Evolutionary conservation across 179 eudicot genomes (phyloP), one percentile per base, ranked within the genome.

Genomic region (Beta lomatogona): DNA sequence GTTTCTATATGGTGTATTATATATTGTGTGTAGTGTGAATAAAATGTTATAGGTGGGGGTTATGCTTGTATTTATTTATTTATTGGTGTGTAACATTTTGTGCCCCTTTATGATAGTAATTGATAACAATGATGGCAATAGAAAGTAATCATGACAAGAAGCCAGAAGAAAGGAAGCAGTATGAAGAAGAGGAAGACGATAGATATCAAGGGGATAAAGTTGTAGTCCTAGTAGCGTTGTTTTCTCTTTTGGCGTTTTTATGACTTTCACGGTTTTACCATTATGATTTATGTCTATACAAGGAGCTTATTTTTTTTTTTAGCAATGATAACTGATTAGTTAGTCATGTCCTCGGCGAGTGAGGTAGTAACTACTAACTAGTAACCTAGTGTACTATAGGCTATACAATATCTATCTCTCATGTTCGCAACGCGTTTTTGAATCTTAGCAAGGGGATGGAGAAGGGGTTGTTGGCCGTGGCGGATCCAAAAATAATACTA

Each of bases 41-140:
- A 66, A 64, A 9, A 28, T 61, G 66, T 61, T 14, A 22, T 44
- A 44, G 22, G 5, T 45, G 18, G 6, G 50, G 45, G 21, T 76
- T 21, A 4, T 65, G n/a, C 9, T 14, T 21, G 13, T 61, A 41
- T 13, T 36, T 77, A 10, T 66, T 14, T 52, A 31, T 66, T 9
- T 59, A 14, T 60, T 66, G 81, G 28, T 10, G 4, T 21, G 14
- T 52, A 15, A 14, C 45, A n/a, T 52, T 14, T 77, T 52, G 65
- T 60, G 28, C 65, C 79, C 22, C 28, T 19, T 31, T 19, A 13
- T 15, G 64, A 76, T 78, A 14, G 77, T 45, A 79, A 76, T 57
- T 81, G 79, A 55, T 65, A 41, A 66, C 64, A 64, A 81, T 81
- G 77, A 78, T 85, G 79, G 76, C 68, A 82, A 77, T 61, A 73